A percentile compares a stretch with the other conserved stretches of the same genome.
phyloP scores from a whole-genome alignment of 2,329 filamentous ascomycete species.

The Pestalotiopsis sp. region DNA sequence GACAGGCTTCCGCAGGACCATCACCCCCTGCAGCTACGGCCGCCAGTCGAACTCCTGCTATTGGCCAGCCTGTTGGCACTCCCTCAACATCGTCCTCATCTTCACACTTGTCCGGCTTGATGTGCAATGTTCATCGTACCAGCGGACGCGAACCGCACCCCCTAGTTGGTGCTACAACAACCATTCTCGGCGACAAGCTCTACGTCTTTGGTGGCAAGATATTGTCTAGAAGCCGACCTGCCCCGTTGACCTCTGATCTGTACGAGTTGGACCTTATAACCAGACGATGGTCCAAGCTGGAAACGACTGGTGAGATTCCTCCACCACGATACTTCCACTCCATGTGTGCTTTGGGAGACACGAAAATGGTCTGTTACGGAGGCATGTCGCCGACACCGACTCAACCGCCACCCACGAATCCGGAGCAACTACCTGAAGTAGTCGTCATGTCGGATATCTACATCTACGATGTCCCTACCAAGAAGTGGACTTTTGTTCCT shows the following conservation, averaged over 20 bases:
- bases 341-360: constrained; percentile 89
- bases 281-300: constrained; percentile 90
- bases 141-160: constrained; percentile 91
- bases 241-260: constrained; percentile 82
- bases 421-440: constrained; percentile 79
- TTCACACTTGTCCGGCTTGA: constrained; percentile 64
- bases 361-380: constrained; percentile 96
- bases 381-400: constrained; percentile 86
- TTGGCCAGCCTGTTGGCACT: constrained; percentile 42
- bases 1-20: constrained; percentile 56
- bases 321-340: constrained; percentile 96
- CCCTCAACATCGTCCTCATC: constrained; percentile 51
- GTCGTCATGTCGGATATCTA: constrained; percentile 98
- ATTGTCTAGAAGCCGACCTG: constrained; percentile 78
- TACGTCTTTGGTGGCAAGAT: constrained; percentile 95
- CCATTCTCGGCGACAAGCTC: constrained; percentile 90
- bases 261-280: constrained; percentile 92
- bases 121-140: constrained; percentile 78
- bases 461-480: constrained; percentile 84
- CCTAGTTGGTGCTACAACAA: constrained; percentile 92
- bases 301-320: constrained; percentile 81
- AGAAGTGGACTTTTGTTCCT: constrained; percentile 82
- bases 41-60: constrained; percentile 36
- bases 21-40: constrained; percentile 48
- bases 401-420: constrained; percentile 44